Evolutionary conservation across 2,329 filamentous ascomycete genomes (phyloP), one percentile per base, ranked within the genome.

Genomic region (Aureobasidium sp.): DNA sequence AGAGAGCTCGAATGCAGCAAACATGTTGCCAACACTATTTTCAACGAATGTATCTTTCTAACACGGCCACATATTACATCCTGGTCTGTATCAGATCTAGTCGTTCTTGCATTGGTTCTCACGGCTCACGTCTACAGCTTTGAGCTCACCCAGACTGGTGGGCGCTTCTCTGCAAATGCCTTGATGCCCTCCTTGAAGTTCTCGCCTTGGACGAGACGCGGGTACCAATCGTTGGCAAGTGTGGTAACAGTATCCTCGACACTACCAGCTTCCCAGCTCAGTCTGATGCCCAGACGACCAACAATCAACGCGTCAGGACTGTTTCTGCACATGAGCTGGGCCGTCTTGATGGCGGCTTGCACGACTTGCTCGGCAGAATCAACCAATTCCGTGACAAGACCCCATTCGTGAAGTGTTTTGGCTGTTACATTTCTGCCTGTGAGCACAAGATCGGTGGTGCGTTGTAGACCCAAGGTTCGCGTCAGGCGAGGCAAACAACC

Each of bases 401-500:
- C 74, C 68, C 73, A 76, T 61, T 77, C 71, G 60, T 72, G 71
- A 20, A 76, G 75, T 60, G 80, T 78, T 42, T 76, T 69, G 1
- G 80, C 79, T 1, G 74, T 74, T 0, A 81, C 74, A 17, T 73
- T 72, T 7, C 74, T 72, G 5, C 79, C 80, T 0, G 80, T 79
- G 34, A 83, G 69, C 5, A 78, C 79, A 60, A 82, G 76, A 64
- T 83, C 80, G 15, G 74, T 76, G 2, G 80, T 80, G 14, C 79
- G 67, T 20, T 79, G 80, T 59, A 82, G 70, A 37, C 80, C 78
- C 22, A 76, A 71, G 5, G 74, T 80, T 34, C 79, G 77, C 2
- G 82, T 78, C 9, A 83, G 72, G 20, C 81, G 76, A 2, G 81
- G 77, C 8, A 83, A 74, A 11, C 80, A 80, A 5, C 81, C 81